Evolutionary conservation across 331 rosid species (phyloP), one percentile per base, ranked within the genome.

Genomic region (Erythrophleum ivorense): DNA sequence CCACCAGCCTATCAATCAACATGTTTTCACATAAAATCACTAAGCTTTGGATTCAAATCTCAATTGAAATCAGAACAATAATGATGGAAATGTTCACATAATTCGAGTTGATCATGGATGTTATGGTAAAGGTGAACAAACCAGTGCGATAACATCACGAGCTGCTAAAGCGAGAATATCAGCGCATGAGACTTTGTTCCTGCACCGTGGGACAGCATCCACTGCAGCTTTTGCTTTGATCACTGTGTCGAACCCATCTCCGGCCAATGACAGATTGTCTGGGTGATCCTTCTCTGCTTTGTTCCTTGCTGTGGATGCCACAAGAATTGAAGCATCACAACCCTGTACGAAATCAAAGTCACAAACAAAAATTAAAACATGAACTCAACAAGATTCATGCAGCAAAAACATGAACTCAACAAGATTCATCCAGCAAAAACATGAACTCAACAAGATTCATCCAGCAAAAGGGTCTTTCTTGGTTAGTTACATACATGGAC

Each of bases 171-270:
- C 97, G 0, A 96, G 95, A 87, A 95, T 93, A 84, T 95, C 99
- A 45, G 99, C 99, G 58, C 99, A 95, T 0, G 99, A 93, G 54
- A 95, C 98, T 82, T 89, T 89, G 86, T 93, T 93, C 66, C 48
- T 81, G 86, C 98, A 95, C 54, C 83, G 88, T 0, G 94, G 86
- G 14, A 85, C 85, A 6, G 94, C 94, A 33, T 95, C 99, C 33
- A 95, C 78, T 0, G 98, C 99, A 7, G 89, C 94, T 71, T 93
- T 95, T 46, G 99, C 99, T 76, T 89, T 93, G 36, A 89, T 89
- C 77, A 93, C 99, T 0, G 99, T 92, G 84, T 95, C 99, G 11
- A 96, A 92, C 6, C 92, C 99, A 75, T 95, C 99, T 72, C 99
- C 99, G 0, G 99, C 99, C 52, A 95, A 58, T 0, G 99, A 95